Evolutionary conservation across 345 rosid genomes (phyloP).

Genomic region (Camelina sativa): DNA sequence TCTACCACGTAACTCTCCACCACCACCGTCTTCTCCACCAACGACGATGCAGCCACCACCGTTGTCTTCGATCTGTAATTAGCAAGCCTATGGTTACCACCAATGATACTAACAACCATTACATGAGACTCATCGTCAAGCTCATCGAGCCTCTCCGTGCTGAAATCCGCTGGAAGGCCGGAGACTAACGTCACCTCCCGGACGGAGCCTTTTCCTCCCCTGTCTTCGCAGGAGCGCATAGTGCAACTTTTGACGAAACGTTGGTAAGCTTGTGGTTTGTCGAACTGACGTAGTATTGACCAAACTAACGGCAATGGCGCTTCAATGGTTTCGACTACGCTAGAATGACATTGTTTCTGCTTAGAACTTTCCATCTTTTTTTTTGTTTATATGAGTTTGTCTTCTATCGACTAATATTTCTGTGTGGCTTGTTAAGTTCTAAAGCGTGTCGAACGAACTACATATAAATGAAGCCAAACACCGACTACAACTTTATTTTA

Average conservation of each 20-base stretch:
- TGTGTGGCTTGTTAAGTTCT: constrained; percentile 16
- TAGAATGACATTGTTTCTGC: constrained; percentile 57
- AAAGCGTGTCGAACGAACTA: constrained; percentile 11
- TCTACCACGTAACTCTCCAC: constrained; percentile 77
- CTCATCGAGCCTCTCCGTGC: constrained; percentile 65
- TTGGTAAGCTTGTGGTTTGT: constrained; percentile 68
- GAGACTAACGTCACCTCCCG: constrained; percentile 60
- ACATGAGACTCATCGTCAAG: constrained; percentile 68
- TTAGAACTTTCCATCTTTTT: constrained; percentile 31
- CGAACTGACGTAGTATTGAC: constrained; percentile 72
- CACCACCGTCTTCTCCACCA: constrained; percentile 48
- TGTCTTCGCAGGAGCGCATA: constrained; percentile 42
- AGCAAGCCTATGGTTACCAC: constrained; percentile 68
- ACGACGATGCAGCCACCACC: constrained; percentile 46
- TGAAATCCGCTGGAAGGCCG: constrained; percentile 58
- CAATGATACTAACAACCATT: constrained; percentile 60
- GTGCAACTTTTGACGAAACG: constrained; percentile 62
- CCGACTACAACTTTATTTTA: constrained; percentile 27
- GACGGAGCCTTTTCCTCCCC: constrained; percentile 49
- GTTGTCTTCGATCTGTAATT: constrained; percentile 60
- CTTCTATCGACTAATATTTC: not conserved
- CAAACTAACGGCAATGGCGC: constrained; percentile 68
- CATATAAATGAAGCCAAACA: constrained; percentile 22
- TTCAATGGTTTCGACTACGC: constrained; percentile 52
- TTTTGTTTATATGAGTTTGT: constrained; percentile 1